Conservation (phyloP, 176 grass and related monocot species). For the Oryza glumipatula region DNA sequence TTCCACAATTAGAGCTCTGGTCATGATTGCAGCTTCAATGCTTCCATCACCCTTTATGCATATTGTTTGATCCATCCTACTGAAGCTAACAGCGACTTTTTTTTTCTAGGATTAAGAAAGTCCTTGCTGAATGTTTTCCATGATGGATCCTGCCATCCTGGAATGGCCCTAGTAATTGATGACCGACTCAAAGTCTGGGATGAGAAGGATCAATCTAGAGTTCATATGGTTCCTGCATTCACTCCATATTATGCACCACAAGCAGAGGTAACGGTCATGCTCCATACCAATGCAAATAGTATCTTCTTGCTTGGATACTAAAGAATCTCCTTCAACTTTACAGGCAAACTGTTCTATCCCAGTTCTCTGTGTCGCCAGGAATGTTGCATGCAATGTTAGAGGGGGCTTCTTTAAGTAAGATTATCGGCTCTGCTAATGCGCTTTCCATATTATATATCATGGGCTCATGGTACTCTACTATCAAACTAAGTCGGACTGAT, state of each 20-base stretch:
- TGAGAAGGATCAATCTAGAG: slow-evolving; percentile 94
- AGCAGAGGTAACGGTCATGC: slow-evolving; percentile 73
- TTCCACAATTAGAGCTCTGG: background rate
- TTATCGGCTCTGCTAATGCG: slow-evolving; percentile 25
- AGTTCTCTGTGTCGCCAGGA: slow-evolving; percentile 94
- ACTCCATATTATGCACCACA: slow-evolving; percentile 98
- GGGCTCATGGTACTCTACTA: background rate
- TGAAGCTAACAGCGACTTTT: slow-evolving; percentile 28
- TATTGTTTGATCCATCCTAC: slow-evolving; percentile 20
- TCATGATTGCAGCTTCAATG: slow-evolving; percentile 4
- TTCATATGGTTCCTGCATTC: slow-evolving; percentile 98
- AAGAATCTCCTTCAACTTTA: slow-evolving; percentile 31
- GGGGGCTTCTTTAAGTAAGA: slow-evolving; percentile 99
- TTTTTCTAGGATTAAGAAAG: slow-evolving; percentile 70
- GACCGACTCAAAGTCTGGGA: slow-evolving; percentile 98
- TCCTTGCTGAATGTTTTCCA: slow-evolving; percentile 94
- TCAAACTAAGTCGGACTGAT: slow-evolving; percentile 25
- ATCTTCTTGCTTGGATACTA: slow-evolving; percentile 35
- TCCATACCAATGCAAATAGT: slow-evolving; percentile 12
- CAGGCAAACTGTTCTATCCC: slow-evolving; percentile 83
- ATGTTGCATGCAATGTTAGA: slow-evolving; percentile 97
- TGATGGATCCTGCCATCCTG: slow-evolving; percentile 88
- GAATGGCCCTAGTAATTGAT: slow-evolving; percentile 97
- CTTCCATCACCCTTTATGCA: slow-evolving; percentile 1
- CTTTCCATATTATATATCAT: slow-evolving; percentile 26